Conservation (phyloP, 139 green algal genomes). For the Micromonas commoda region DNA sequence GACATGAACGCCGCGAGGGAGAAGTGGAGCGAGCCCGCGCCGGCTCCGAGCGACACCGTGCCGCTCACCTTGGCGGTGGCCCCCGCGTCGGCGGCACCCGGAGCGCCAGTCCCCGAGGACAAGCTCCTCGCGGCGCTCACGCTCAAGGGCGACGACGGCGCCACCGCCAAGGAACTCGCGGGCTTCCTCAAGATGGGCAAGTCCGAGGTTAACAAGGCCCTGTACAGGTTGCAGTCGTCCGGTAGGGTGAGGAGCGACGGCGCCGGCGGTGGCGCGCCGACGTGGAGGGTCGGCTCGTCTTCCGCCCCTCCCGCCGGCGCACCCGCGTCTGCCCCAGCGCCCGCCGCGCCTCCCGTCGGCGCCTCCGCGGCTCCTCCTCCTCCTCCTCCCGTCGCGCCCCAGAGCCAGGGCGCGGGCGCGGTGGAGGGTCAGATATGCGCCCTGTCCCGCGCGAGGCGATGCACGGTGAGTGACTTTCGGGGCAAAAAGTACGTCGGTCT, state of each 20-base stretch:
- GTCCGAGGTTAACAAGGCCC: background rate
- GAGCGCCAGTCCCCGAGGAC: background rate
- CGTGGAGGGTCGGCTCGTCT: background rate
- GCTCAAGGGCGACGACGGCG: background rate
- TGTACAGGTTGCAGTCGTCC: background rate
- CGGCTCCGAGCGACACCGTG: background rate
- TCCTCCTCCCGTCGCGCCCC: background rate
- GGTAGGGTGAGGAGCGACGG: background rate
- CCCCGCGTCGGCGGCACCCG: background rate
- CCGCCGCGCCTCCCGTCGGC: background rate
- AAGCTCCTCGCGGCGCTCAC: background rate
- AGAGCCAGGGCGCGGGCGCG: background rate
- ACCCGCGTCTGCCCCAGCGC: background rate
- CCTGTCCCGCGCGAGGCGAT: background rate
- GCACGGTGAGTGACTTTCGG: background rate
- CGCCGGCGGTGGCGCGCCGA: background rate
- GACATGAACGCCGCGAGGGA: background rate
- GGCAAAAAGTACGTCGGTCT: background rate
- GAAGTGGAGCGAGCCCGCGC: background rate
- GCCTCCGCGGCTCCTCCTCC: background rate
- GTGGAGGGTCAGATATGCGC: background rate
- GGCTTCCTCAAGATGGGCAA: slow-evolving; percentile 6
- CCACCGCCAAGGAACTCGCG: background rate
- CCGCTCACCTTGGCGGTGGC: background rate
- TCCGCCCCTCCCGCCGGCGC: background rate